Evolutionary conservation across 768 basidiomycete species (phyloP).

Genomic region (Panaeolus cyanescens): DNA sequence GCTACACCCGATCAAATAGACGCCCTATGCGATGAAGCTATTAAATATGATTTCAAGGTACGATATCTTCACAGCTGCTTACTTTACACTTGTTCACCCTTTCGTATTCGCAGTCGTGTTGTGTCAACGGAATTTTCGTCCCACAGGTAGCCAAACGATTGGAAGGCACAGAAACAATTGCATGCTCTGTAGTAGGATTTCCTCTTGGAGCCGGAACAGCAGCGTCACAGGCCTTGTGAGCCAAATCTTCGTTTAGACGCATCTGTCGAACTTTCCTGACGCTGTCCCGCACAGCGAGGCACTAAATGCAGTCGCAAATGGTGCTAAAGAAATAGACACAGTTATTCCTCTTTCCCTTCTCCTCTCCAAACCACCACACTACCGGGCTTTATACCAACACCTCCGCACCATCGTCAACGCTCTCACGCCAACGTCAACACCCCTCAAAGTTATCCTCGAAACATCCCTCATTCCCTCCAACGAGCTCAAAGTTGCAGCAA

Average conservation of each 20-base stretch:
- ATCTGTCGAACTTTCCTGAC: no score
- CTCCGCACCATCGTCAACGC: slow-evolving; percentile 40
- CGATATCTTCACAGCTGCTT: background rate
- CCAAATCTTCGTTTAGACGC: no score
- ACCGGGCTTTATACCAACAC: slow-evolving; percentile 37
- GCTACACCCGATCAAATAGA: slow-evolving; percentile 47
- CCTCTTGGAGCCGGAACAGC: slow-evolving; percentile 50
- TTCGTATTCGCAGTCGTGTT: slow-evolving; percentile 42
- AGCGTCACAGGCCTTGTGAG: slow-evolving; percentile 46
- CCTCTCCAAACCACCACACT: slow-evolving; percentile 36
- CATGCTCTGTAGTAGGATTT: slow-evolving; percentile 53
- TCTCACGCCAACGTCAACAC: slow-evolving; percentile 26
- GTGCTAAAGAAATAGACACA: slow-evolving; percentile 54
- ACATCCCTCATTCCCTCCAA: slow-evolving; percentile 46
- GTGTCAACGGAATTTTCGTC: slow-evolving; percentile 49
- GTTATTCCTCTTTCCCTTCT: slow-evolving; percentile 52
- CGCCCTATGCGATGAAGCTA: slow-evolving; percentile 48
- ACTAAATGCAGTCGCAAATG: slow-evolving; percentile 42
- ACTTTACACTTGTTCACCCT: background rate
- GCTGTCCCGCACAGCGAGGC: no score
- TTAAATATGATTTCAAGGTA: slow-evolving; percentile 51
- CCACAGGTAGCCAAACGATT: slow-evolving; percentile 42
- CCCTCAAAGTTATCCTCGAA: slow-evolving; percentile 56
- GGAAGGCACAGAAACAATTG: slow-evolving; percentile 34
- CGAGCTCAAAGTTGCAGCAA: slow-evolving; percentile 46